These are phyloP conservation scores for Aspergillus japonicus DNA, from an alignment of 2,329 filamentous ascomycete species.

Conservation along the genomic window DNA sequence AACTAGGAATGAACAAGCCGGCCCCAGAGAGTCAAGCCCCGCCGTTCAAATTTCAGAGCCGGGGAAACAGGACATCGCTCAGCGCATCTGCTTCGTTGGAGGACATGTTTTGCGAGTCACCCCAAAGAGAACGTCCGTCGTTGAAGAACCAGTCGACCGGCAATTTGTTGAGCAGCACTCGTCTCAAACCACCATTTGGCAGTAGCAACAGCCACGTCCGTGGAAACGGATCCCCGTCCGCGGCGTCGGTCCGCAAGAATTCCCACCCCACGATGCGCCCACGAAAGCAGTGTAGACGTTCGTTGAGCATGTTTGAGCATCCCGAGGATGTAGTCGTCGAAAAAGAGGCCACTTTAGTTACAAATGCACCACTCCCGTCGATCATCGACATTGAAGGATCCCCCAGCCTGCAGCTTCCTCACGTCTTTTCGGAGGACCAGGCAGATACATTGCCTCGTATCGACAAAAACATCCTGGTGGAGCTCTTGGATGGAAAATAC, in stretches of 20 bases:
- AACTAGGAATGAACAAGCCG: constrained; percentile 60
- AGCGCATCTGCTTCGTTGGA: constrained; percentile 67
- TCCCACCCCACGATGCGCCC: constrained; percentile 72
- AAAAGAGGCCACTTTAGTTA: constrained; percentile 60
- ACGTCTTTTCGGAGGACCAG: constrained; percentile 77
- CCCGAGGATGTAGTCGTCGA: constrained; percentile 83
- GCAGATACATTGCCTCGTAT: constrained; percentile 88
- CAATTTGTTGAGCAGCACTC: constrained; percentile 58
- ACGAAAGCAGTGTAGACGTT: constrained; percentile 85
- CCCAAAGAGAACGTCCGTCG: constrained; percentile 67
- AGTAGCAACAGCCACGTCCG: constrained; percentile 55
- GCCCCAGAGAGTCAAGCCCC: constrained; percentile 66
- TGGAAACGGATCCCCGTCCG: constrained; percentile 73
- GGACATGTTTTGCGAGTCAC: constrained; percentile 79
- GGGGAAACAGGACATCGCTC: constrained; percentile 51
- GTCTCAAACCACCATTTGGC: constrained; percentile 65
- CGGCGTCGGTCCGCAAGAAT: constrained; percentile 67
- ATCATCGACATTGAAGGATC: constrained; percentile 82
- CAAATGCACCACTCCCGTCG: constrained; percentile 63
- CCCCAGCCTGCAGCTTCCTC: constrained; percentile 72
- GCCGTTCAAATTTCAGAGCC: constrained; percentile 71
- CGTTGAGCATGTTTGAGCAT: constrained; percentile 96
- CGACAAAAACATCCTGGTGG: constrained; percentile 73
- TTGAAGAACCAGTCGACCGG: constrained; percentile 61
- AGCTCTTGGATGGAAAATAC: constrained; percentile 85